These are phyloP conservation scores for Fusarium praegraminearum DNA, from an alignment of 2,329 filamentous ascomycete genomes.

Conservation along the genomic window DNA sequence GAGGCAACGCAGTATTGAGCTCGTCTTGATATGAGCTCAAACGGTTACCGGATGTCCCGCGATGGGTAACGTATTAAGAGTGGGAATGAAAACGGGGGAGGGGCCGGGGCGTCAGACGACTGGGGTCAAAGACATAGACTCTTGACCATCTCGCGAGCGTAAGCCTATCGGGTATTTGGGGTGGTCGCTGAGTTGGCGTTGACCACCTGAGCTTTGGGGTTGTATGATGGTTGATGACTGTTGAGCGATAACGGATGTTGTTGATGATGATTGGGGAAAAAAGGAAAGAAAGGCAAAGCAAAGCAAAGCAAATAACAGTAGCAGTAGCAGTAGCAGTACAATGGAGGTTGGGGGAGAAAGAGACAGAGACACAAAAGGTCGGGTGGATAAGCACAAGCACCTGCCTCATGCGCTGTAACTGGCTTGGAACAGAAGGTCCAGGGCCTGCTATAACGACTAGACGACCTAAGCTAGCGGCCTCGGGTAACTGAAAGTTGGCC, in stretches of 20 bases:
- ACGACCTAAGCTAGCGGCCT: background rate
- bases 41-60: slow-evolving; percentile 42
- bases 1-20: slow-evolving; percentile 10
- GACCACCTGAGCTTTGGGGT: background rate
- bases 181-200: background rate
- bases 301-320: background rate
- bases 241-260: slow-evolving; percentile 27
- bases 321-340: background rate
- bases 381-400: slow-evolving; percentile 4
- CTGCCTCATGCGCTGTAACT: slow-evolving; percentile 9
- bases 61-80: slow-evolving; percentile 10
- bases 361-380: slow-evolving; percentile 7
- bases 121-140: slow-evolving; percentile 26
- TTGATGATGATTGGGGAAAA: slow-evolving; percentile 17
- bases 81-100: slow-evolving; percentile 28
- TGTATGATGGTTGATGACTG: slow-evolving; percentile 19
- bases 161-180: slow-evolving; percentile 20
- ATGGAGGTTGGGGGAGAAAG: slow-evolving; percentile 23
- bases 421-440: slow-evolving; percentile 19
- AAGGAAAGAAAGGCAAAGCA: background rate
- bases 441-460: slow-evolving; percentile 3
- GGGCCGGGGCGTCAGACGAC: slow-evolving; percentile 44
- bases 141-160: slow-evolving; percentile 39
- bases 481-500: background rate
- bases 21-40: slow-evolving; percentile 27